Evolutionary conservation across 768 basidiomycete species (phyloP).

Genomic region (Tricholoma sp.): DNA sequence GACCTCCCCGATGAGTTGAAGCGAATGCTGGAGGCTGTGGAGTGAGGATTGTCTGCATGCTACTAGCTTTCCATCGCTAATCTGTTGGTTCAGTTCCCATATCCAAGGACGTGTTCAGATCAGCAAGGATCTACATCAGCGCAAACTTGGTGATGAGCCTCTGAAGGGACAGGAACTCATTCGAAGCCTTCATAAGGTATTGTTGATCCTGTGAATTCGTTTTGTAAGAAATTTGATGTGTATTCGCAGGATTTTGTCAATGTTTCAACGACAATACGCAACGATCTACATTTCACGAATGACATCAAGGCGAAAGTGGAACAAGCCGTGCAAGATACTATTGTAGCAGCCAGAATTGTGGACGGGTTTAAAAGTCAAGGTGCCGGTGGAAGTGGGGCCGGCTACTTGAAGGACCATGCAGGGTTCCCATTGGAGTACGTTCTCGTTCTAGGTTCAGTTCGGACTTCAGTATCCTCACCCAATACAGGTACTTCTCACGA

Average conservation of each 20-base stretch:
- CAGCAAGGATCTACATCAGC: slow-evolving; percentile 70
- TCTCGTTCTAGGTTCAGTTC: background rate
- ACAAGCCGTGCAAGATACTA: slow-evolving; percentile 75
- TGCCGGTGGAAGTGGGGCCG: slow-evolving; percentile 40
- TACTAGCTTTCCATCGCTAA: background rate
- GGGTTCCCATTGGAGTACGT: slow-evolving; percentile 78
- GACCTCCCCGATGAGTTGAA: slow-evolving; percentile 71
- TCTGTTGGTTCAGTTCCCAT: slow-evolving; percentile 39
- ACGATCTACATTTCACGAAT: slow-evolving; percentile 59
- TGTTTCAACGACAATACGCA: slow-evolving; percentile 55
- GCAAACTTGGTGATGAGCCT: slow-evolving; percentile 71
- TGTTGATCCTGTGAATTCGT: background rate
- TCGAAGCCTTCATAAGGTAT: slow-evolving; percentile 61
- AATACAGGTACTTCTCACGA: slow-evolving; percentile 61
- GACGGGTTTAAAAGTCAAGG: slow-evolving; percentile 71
- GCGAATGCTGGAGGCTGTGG: slow-evolving; percentile 60
- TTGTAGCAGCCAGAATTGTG: slow-evolving; percentile 68
- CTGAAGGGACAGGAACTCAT: slow-evolving; percentile 69
- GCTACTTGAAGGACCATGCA: slow-evolving; percentile 72
- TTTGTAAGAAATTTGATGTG: background rate
- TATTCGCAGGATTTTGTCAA: slow-evolving; percentile 56
- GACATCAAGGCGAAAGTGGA: slow-evolving; percentile 74
- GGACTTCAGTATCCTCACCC: slow-evolving; percentile 4
- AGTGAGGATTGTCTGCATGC: slow-evolving; percentile 39
- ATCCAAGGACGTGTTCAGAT: slow-evolving; percentile 80